Evolutionary conservation across 78 protist genomes (phyloP), one percentile per base, ranked within the genome.

Genomic region (Dictyostelium citrinum): DNA sequence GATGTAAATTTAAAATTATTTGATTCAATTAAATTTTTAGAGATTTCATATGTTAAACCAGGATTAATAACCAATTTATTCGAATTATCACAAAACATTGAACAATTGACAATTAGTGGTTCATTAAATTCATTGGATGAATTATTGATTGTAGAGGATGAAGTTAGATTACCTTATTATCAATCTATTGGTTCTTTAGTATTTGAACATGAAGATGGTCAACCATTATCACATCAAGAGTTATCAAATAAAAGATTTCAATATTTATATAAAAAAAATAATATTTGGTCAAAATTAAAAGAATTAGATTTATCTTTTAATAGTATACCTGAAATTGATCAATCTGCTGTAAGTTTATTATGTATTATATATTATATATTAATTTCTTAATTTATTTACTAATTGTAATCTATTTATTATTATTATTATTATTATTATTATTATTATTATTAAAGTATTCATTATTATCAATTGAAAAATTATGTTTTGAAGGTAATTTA

Each of bases 101-200:
- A 74, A 39, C 67, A 41, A n/a, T 27, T 86, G 5, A 16, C 84
- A 16, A 45, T 86, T 29, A 74, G 79, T 27, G 16, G 55, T 39
- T 46, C 93, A 46, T 46, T 86, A 20, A 77, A 86, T 46, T 86
- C 93, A 64, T 67, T 86, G 58, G 93, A 86, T 33, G 93, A 86
- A 22, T 33, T 86, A 81, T 45, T 86, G 3, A 29, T 86, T 43
- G 93, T 86, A 16, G 93, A 86, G 29, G 93, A 86, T 78, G 93
- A 86, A 46, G 37, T 16, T 8, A 64, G 33, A 64, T 39, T 86
- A 46, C 81, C 76, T 68, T 33, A 45, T 24, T 86, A 46, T 46
- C 29, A 60, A 16, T 43, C 39, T 31, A 29, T 46, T 5, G 17
- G 16, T 27, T 14, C 17, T 17, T 6, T 37, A 24, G 33, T 8